Evolutionary conservation across 768 basidiomycete species (phyloP), one percentile per base, ranked within the genome.

Genomic region (Clathrus columnatus): DNA sequence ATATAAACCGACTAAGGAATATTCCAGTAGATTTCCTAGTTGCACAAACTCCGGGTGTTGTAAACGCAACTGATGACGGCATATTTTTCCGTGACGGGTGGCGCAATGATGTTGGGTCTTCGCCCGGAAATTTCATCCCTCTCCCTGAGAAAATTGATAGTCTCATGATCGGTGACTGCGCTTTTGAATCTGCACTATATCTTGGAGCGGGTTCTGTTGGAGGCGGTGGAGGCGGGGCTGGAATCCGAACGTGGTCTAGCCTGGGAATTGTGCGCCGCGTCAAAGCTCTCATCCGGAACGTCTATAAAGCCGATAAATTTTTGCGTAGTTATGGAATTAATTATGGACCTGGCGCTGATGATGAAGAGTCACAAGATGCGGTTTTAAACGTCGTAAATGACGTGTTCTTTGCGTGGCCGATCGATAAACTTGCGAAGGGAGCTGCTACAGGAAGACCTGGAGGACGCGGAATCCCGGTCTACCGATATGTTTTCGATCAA

Each of bases 401-500:
- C 58, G 76, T 84, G 10, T 79, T 83, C 23, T 74, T 89, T 29
- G 83, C 84, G 14, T 90, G 85, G 85, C 85, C 85, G 8, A 84
- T 82, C 0, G 82, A 90, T 23, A 79, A 82, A 58, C 69, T 84
- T 30, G 78, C 76, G 2, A 70, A 75, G 50, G 74, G 73, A 51
- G 75, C 79, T 16, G 18, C n/a, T 20, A 20, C 18, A 11, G 36
- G 36, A 36, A 11, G 36, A 1, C 74, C 74, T 52, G 70, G 67
- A 17, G 78, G 75, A 48, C 72, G 78, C 14, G 84, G 81, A 0
- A 72, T 71, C 41, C 77, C 77, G n/a, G 85, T 87, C 5, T 90
- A 82, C 82, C 76, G 87, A 56, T 90, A 86, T 61, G 80, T 87
- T 17, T 90, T 90, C 64, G 87, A 90, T 67, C 87, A 90, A 69